phyloP scores from a whole-genome alignment of 2,329 filamentous ascomycete species.

The Sarocladium kiliense region DNA sequence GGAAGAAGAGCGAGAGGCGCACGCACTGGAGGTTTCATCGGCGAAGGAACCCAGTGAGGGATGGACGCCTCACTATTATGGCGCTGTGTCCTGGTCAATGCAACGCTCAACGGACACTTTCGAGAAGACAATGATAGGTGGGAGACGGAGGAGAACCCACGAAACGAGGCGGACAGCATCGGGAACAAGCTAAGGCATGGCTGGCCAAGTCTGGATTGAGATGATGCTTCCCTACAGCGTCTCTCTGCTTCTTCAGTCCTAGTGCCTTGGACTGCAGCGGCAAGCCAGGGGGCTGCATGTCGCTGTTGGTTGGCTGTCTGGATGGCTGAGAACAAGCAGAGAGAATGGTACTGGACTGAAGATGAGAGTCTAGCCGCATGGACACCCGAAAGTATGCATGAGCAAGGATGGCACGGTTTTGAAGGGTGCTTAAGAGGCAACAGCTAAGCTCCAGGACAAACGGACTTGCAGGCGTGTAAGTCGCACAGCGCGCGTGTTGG shows the following conservation, averaged over 20 bases:
- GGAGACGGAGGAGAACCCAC: not conserved
- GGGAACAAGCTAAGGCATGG: not conserved
- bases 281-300: not conserved
- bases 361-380: not conserved
- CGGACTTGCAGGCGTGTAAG: not conserved
- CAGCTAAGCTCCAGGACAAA: not conserved
- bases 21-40: not conserved
- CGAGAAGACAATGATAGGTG: not conserved
- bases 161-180: not conserved
- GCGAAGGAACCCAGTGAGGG: not conserved
- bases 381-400: not conserved
- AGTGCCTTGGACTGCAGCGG: not conserved
- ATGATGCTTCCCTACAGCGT: not conserved
- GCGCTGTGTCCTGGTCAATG: not conserved
- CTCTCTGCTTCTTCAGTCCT: not conserved
- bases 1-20: not conserved
- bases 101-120: not conserved
- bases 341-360: not conserved
- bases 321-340: not conserved
- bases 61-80: not conserved
- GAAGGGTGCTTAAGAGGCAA: not conserved
- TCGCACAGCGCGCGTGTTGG: not conserved
- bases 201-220: not conserved
- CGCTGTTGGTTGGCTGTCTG: not conserved
- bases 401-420: constrained; percentile 1